Percentiles rank a stretch among this genome's conserved stretches.
These are phyloP conservation scores for Parathielavia hyrcaniae DNA, from an alignment of 495 filamentous ascomycete species.

Conservation along the genomic window DNA sequence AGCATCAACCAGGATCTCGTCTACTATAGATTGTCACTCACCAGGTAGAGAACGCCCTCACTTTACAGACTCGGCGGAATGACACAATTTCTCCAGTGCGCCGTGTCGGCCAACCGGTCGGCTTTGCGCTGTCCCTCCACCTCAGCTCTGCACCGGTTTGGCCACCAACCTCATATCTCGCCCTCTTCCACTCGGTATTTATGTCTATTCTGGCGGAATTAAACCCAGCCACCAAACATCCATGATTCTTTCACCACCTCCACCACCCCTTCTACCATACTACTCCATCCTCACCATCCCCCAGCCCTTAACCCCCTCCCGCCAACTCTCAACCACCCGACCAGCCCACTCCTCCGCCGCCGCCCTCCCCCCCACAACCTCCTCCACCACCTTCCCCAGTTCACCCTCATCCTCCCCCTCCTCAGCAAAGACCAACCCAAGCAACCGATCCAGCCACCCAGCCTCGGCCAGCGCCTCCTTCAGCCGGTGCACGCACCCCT, in stretches of 20 bases:
- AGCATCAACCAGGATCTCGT: no score
- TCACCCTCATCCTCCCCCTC: constrained; percentile 12
- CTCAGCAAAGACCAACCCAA: constrained; percentile 22
- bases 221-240: no score
- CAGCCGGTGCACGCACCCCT: constrained; percentile 29
- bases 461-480: constrained; percentile 31
- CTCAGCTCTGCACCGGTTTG: no score
- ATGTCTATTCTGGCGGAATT: neutral
- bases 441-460: constrained; percentile 39
- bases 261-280: constrained; percentile 8
- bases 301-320: constrained; percentile 41
- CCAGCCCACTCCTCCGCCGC: constrained; percentile 40
- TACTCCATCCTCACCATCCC: constrained; percentile 31
- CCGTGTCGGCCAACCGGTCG: no score
- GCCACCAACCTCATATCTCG: no score
- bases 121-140: no score
- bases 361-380: constrained; percentile 25
- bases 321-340: constrained; percentile 40
- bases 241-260: no score
- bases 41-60: no score
- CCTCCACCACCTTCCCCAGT: constrained; percentile 21
- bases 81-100: no score
- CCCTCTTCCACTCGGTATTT: neutral
- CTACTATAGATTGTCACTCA: no score
- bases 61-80: no score